Conservation (phyloP, 495 filamentous ascomycete genomes). For the Hyaloscypha variabilis region DNA sequence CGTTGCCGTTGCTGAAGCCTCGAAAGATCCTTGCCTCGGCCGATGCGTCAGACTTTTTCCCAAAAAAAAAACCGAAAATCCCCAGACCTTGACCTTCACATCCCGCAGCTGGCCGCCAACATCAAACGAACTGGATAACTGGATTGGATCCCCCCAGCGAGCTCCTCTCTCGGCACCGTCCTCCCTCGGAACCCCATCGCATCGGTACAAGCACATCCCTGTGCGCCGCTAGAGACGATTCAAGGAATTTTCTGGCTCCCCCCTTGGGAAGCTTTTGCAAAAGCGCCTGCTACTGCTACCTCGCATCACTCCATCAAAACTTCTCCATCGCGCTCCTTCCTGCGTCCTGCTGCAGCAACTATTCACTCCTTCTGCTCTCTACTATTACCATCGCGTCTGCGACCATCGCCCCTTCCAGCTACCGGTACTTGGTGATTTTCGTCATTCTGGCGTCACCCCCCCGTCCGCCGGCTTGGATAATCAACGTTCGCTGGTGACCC, state of each 20-base stretch:
- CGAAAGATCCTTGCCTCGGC: not conserved
- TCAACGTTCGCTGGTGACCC: not conserved
- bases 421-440: not conserved
- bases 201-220: not conserved
- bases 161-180: not conserved
- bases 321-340: not conserved
- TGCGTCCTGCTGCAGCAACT: not conserved
- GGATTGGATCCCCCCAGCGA: not conserved
- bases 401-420: not conserved
- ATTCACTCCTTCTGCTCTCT: not conserved
- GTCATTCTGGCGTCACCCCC: not conserved
- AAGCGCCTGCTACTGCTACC: not conserved
- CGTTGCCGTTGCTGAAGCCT: not conserved
- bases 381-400: not conserved
- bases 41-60: not conserved
- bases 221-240: not conserved
- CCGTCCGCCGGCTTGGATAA: constrained; percentile 22
- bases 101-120: not conserved
- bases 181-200: not conserved
- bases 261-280: constrained; percentile 1
- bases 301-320: not conserved
- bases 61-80: not conserved
- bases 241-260: not conserved
- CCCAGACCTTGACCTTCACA: not conserved
- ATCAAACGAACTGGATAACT: not conserved